Evolutionary conservation across 108 stramenopile species (phyloP).

Genomic region (Mediolabrus comicus): DNA sequence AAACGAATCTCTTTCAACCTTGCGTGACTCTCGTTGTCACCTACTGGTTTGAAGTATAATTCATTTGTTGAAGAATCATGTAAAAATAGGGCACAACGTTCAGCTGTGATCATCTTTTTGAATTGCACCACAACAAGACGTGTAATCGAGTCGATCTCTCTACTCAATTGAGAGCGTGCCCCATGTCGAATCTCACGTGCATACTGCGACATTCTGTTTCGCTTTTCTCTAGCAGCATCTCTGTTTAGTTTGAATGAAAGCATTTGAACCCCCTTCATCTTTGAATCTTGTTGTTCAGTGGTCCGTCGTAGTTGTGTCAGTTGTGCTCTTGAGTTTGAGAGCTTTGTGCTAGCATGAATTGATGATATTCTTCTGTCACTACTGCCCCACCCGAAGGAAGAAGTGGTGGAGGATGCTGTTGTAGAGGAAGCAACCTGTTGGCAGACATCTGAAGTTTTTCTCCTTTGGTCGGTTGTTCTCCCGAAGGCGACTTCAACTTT

Average conservation of each 20-base stretch:
- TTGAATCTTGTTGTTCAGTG: constrained; percentile 24
- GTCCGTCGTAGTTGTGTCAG: constrained; percentile 1
- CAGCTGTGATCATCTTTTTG: constrained; percentile 39
- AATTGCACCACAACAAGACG: constrained; percentile 49
- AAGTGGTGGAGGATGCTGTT: too few relatives aligned
- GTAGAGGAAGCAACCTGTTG: too few relatives aligned
- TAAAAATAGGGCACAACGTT: constrained; percentile 50
- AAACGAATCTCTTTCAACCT: constrained; percentile 41
- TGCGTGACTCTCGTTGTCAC: constrained; percentile 37
- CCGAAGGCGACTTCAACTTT: constrained; percentile 22
- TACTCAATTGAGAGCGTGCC: constrained; percentile 17
- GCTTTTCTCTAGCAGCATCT: constrained; percentile 35
- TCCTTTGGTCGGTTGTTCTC: constrained; percentile 14
- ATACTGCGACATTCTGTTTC: constrained; percentile 42
- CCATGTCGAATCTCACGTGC: constrained; percentile 34
- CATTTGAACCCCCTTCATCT: constrained; percentile 42
- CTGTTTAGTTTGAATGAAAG: constrained; percentile 35
- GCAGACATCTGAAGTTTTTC: constrained; percentile 9
- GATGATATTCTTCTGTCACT: neutral
- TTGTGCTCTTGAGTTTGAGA: constrained; percentile 26
- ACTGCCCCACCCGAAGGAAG: too few relatives aligned
- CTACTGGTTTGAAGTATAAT: constrained; percentile 55
- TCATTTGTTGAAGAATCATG: constrained; percentile 43
- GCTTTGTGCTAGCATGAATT: constrained; percentile 18
- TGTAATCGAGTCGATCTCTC: constrained; percentile 50